A percentile compares a stretch with the other conserved stretches of the same genome.
phyloP scores from a whole-genome alignment of 2,329 filamentous ascomycete genomes.

The Verticillium tricorpus region DNA sequence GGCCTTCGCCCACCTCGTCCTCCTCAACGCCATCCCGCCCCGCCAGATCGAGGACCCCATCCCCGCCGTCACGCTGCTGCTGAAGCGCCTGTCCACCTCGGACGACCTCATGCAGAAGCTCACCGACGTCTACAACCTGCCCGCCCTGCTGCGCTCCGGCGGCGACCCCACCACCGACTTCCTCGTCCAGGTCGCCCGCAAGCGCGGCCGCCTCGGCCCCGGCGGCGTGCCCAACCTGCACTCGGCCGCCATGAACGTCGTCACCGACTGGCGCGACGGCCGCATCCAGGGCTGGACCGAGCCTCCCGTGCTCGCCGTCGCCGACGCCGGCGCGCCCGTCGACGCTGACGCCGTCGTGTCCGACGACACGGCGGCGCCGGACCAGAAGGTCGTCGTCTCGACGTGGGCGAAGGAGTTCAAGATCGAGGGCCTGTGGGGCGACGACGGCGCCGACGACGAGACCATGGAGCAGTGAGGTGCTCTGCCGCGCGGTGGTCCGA shows the following conservation, averaged over 20 bases:
- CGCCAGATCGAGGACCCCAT: conserved; percentile 93
- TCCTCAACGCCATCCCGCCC: conserved; percentile 87
- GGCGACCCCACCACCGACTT: conserved; percentile 83
- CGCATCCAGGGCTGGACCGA: conserved; percentile 91
- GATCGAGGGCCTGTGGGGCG: conserved; percentile 86
- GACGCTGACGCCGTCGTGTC: conserved; percentile 24
- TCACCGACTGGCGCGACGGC: conserved; percentile 95
- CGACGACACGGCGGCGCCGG: conserved; percentile 44
- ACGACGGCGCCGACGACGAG: conserved; percentile 41
- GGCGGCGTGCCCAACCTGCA: conserved; percentile 87
- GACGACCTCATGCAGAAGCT: conserved; percentile 74
- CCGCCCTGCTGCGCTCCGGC: conserved; percentile 66
- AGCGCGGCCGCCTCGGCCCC: conserved; percentile 81
- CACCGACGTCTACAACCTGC: conserved; percentile 77
- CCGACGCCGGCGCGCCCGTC: conserved; percentile 22
- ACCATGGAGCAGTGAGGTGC: conserved; percentile 49
- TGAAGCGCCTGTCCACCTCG: conserved; percentile 72
- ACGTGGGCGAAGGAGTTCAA: conserved; percentile 95
- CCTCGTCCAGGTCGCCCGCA: conserved; percentile 88
- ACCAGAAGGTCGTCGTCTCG: conserved; percentile 83
- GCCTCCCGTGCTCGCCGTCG: conserved; percentile 62
- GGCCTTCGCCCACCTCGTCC: conserved; percentile 77
- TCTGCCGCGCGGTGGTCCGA: not conserved
- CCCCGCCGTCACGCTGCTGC: conserved; percentile 78
- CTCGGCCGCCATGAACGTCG: conserved; percentile 84